Percentiles rank a stretch among this genome's conserved stretches.
phyloP scores from a whole-genome alignment of 768 basidiomycete species.

The Psilocybe azurescens region DNA sequence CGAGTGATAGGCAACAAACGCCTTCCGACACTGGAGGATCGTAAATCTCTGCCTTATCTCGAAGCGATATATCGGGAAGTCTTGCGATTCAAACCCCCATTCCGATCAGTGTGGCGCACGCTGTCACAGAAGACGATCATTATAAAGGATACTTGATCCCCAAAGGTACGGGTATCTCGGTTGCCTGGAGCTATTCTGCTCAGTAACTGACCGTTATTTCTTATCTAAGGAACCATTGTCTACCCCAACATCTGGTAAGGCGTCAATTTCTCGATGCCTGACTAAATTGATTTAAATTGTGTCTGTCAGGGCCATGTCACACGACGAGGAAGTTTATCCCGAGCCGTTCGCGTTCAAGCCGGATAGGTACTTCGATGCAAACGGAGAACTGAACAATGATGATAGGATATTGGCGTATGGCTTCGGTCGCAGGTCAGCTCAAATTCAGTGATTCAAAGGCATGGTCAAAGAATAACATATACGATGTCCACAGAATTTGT shows the following conservation, averaged over 20 bases:
- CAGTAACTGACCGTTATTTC: background rate
- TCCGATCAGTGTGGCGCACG: constrained; percentile 27
- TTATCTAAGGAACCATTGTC: constrained; percentile 16
- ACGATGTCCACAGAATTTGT: constrained; percentile 10
- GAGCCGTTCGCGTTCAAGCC: constrained; percentile 33
- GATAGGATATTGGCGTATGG: constrained; percentile 20
- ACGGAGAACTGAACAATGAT: constrained; percentile 16
- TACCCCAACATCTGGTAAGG: constrained; percentile 26
- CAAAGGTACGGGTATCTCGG: constrained; percentile 14
- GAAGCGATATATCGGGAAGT: constrained; percentile 28
- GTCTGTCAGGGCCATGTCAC: constrained; percentile 27
- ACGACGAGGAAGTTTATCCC: constrained; percentile 27
- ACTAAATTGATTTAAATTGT: background rate
- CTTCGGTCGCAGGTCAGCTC: constrained; percentile 25
- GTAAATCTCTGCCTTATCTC: constrained; percentile 30
- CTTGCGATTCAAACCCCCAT: constrained; percentile 25
- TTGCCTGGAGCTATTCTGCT: background rate
- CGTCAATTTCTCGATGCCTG: background rate
- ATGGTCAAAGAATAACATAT: background rate
- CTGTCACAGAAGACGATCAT: constrained; percentile 31
- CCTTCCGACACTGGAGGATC: constrained; percentile 33
- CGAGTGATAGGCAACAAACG: constrained; percentile 33
- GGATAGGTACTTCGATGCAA: constrained; percentile 29
- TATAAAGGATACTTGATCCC: constrained; percentile 36
- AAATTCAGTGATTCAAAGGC: background rate